phyloP scores from a whole-genome alignment of 2,329 filamentous ascomycete species.

The Grosmannia huntii region DNA sequence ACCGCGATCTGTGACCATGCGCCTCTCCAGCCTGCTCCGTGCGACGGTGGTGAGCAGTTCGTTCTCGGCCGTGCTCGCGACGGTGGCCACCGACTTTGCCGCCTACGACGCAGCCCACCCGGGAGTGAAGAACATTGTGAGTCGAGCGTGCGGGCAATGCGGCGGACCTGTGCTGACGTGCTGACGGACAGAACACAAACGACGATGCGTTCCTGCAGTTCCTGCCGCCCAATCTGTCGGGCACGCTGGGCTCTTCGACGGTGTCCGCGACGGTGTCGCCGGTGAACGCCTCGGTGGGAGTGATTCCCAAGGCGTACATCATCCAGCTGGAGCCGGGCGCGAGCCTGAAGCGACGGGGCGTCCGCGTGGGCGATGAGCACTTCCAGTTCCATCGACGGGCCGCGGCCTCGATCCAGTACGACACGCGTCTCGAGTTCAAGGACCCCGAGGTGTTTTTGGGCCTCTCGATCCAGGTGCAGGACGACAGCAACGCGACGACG shows the following conservation, averaged over 20 bases:
- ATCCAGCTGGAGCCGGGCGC: background rate
- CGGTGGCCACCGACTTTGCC: background rate
- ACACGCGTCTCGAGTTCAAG: background rate
- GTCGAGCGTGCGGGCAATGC: too few relatives aligned
- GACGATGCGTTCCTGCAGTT: background rate
- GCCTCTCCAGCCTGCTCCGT: background rate
- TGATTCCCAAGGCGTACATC: background rate
- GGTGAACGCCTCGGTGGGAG: background rate
- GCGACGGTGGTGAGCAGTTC: background rate
- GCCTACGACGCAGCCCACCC: background rate
- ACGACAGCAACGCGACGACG: background rate
- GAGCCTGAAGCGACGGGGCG: background rate
- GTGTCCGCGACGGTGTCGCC: background rate
- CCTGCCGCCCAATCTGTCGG: background rate
- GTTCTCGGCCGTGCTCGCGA: background rate
- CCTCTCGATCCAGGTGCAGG: background rate
- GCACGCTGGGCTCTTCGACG: background rate
- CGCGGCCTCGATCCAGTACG: background rate
- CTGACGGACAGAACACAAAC: background rate
- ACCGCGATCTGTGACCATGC: background rate
- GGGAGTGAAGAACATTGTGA: background rate
- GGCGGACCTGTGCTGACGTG: background rate
- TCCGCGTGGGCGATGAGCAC: background rate
- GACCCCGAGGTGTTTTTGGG: background rate
- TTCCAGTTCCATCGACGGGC: background rate